Evolutionary conservation across 371 early-diverging fungal genomes (phyloP).

Genomic region (Mortierella sp.): DNA sequence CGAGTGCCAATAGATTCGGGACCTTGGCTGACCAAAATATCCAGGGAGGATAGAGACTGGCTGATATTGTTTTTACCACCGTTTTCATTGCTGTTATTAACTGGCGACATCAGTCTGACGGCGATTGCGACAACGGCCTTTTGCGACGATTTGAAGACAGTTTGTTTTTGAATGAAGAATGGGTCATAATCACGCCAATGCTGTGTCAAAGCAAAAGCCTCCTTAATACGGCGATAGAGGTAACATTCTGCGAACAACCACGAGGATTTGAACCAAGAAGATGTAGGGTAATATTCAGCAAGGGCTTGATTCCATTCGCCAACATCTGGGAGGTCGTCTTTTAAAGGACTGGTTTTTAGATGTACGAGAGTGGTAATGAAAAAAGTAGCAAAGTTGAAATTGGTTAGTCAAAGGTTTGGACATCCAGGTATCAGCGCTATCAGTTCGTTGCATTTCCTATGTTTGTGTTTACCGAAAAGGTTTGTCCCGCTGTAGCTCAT

Average conservation of each 20-base stretch:
- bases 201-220: conserved; percentile 67
- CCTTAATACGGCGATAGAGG: conserved; percentile 82
- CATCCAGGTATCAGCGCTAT: too few species aligned
- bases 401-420: too few species aligned
- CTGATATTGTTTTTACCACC: neutral
- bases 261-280: conserved; percentile 79
- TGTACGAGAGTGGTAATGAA: neutral
- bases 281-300: conserved; percentile 60
- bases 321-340: conserved; percentile 67
- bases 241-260: conserved; percentile 89
- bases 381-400: neutral
- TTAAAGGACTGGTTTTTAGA: conserved; percentile 60
- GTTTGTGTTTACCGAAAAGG: conserved; percentile 62
- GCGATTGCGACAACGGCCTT: conserved; percentile 76
- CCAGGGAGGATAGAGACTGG: conserved; percentile 41
- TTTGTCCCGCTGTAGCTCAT: conserved; percentile 77
- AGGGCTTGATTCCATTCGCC: conserved; percentile 75
- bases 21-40: conserved; percentile 52
- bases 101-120: conserved; percentile 61
- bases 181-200: conserved; percentile 81
- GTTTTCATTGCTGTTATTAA: neutral
- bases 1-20: conserved; percentile 52
- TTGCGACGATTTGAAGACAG: conserved; percentile 75
- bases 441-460: neutral
- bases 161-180: conserved; percentile 79